Base-by-base conservation (phyloP, 148 eudicot species). In the Selenicereus undatus region DNA sequence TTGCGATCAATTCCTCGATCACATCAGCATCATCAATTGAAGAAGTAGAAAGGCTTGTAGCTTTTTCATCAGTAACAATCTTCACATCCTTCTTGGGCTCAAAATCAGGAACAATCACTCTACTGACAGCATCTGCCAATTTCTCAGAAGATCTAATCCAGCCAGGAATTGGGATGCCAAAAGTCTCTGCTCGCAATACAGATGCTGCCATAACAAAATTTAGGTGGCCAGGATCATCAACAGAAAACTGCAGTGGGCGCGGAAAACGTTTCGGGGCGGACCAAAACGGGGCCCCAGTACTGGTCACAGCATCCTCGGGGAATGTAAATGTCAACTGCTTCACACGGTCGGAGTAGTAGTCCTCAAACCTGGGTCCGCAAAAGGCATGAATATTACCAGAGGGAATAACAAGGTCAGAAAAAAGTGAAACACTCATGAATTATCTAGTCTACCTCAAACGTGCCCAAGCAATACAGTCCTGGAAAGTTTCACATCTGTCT, bases 211-310 rank as follows among this genome's bases (percentile, higher is more conserved):
- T 80, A 24, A 89, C 84, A 82, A 79, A 89, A 30, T 86, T 66
- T 73, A 90, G 89, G 78, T 92, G 91, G 75, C 90, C 81, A 24
- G 79, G 75, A 75, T 92, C 95, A 50, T 83, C 81, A 71, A 64
- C 83, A 26, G 95, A 90, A 80, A 90, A 92, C 79, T 90, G 86
- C 79, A 90, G 81, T 13, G 93, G 91, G 60, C 87, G 91, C 0
- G 95, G 95, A 65, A 90, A 92, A 66, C 95, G 93, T 81, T 92
- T 92, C 68, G 95, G 95, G 5, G 95, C 92, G 68, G 95, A 92
- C 95, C 95, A 92, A 82, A 92, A 92, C 56, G 87, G 91, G 16
- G 88, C 82, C n/a, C 92, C 93, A 43, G 76, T 85, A 78, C 95
- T 92, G 60, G 90, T 92, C 35, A 84, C 71, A 72, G 95, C 90